phyloP scores from a whole-genome alignment of 257 asterid species.

The Solanum pimpinellifolium region DNA sequence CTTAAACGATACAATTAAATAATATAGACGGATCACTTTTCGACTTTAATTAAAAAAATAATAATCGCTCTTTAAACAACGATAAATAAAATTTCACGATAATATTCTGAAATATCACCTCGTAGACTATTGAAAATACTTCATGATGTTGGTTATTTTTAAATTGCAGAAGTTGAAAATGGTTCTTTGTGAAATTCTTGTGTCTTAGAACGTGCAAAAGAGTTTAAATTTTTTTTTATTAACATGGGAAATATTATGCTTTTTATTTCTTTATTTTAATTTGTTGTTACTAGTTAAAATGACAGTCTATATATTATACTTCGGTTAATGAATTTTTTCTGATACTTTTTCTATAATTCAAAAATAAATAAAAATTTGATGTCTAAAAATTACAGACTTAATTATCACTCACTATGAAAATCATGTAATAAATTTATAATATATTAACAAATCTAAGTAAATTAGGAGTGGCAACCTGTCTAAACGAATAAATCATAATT shows the following conservation, averaged over 20 bases:
- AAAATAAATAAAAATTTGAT: too few relatives aligned
- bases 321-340: neutral
- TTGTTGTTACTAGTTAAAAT: neutral
- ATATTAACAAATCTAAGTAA: too few relatives aligned
- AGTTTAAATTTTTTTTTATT: neutral
- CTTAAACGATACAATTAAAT: neutral
- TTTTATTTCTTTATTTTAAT: neutral
- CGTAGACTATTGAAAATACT: neutral
- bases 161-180: neutral
- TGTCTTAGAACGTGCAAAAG: neutral
- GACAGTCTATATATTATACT: neutral
- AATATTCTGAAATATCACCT: neutral
- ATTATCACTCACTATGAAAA: too few relatives aligned
- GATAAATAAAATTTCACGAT: neutral
- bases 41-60: neutral
- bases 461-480: neutral
- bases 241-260: neutral
- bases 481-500: neutral
- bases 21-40: neutral
- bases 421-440: neutral
- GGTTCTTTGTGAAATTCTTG: neutral
- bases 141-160: neutral
- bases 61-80: fast-evolving
- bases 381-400: too few relatives aligned
- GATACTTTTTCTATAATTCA: neutral